phyloP scores from a whole-genome alignment of 345 rosid species.

The Populus alba region DNA sequence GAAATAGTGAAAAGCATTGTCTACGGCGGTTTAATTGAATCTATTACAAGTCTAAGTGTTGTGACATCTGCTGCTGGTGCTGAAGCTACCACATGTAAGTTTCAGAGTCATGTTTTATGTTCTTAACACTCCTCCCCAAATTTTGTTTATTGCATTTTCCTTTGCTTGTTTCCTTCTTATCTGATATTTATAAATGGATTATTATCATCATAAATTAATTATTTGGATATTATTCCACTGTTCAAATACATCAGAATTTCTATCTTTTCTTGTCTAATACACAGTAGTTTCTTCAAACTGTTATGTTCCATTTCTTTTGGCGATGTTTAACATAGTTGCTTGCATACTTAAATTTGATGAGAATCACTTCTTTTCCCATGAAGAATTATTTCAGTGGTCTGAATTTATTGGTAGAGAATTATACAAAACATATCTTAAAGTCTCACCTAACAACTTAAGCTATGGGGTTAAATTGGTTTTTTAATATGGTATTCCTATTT shows the following conservation, averaged over 20 bases:
- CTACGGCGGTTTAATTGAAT: conserved; percentile 25
- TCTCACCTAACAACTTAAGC: too few relatives aligned
- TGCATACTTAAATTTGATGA: neutral
- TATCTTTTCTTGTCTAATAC: neutral
- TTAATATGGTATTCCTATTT: too few relatives aligned
- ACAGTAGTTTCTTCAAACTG: neutral
- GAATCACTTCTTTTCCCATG: neutral
- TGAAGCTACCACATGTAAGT: conserved; percentile 18
- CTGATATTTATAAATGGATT: neutral
- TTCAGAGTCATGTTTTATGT: neutral
- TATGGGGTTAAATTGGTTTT: accelerated
- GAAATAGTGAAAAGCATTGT: conserved; percentile 29
- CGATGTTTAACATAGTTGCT: neutral
- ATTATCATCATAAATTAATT: neutral
- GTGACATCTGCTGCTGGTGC: conserved; percentile 29
- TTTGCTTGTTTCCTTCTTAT: neutral
- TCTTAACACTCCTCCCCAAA: neutral
- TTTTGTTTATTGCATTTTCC: neutral
- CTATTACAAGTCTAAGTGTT: conserved; percentile 17
- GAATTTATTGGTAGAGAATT: neutral
- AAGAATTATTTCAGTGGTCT: neutral
- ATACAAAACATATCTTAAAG: too few relatives aligned
- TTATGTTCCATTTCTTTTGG: neutral
- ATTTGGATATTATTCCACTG: neutral
- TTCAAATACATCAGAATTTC: neutral